These are phyloP conservation scores for Solanum lycopersicoides DNA, from an alignment of 257 asterid species.

Conservation along the genomic window DNA sequence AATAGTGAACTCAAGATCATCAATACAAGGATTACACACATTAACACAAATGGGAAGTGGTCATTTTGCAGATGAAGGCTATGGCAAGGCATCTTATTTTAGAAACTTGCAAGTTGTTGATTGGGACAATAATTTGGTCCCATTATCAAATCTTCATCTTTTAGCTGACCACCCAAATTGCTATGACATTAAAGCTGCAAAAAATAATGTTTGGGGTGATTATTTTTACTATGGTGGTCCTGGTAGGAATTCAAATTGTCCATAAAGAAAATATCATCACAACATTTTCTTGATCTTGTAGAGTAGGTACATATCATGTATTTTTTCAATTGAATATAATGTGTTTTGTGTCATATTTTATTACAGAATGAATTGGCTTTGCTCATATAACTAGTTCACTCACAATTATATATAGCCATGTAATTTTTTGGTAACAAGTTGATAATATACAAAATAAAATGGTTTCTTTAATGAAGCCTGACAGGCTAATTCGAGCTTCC, in stretches of 20 bases:
- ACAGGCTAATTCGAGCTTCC: not conserved
- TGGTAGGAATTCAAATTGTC: conserved; percentile 6
- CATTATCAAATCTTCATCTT: not conserved
- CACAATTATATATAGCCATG: not conserved
- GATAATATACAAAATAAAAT: not conserved
- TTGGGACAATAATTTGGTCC: conserved; percentile 10
- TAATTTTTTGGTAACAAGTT: not conserved
- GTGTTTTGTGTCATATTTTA: not conserved
- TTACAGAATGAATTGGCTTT: not conserved
- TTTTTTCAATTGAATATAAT: not conserved
- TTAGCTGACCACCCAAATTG: conserved; percentile 1
- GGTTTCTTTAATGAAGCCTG: not conserved
- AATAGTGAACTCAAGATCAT: not conserved
- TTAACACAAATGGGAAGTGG: conserved; percentile 18
- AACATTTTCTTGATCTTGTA: not conserved
- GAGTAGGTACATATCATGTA: not conserved
- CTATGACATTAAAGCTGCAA: conserved; percentile 3
- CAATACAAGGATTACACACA: conserved; percentile 2
- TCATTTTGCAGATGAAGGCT: conserved; percentile 13
- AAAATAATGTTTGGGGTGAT: conserved; percentile 5
- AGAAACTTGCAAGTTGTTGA: conserved; percentile 10
- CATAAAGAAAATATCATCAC: not conserved
- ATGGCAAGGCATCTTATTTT: conserved; percentile 11
- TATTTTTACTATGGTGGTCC: conserved; percentile 10
- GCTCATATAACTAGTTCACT: not conserved